These are phyloP conservation scores for Diaporthe citriasiana DNA, from an alignment of 2,329 filamentous ascomycete species.

Conservation along the genomic window DNA sequence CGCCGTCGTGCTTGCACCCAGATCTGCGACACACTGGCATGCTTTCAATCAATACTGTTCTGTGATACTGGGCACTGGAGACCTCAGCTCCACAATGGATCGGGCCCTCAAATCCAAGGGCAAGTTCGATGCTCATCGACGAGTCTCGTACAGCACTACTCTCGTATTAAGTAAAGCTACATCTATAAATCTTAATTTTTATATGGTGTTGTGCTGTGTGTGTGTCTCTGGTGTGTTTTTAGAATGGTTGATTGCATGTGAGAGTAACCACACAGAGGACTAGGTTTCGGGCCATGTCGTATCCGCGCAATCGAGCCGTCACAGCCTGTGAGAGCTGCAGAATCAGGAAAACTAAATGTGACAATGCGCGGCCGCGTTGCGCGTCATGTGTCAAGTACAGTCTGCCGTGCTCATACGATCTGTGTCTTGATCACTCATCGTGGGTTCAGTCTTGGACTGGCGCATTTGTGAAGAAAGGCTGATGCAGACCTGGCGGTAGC, in stretches of 20 bases:
- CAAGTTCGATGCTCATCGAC: neutral
- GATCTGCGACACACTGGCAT: neutral
- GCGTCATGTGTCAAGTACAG: neutral
- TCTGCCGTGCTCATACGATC: neutral
- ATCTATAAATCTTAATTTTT: too few relatives aligned
- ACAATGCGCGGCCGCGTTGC: neutral
- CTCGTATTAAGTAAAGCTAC: too few relatives aligned
- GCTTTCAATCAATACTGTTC: neutral
- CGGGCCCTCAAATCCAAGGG: neutral
- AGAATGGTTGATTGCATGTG: too few relatives aligned
- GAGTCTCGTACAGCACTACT: neutral
- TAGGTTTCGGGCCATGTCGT: constrained; percentile 4
- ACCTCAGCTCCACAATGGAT: neutral
- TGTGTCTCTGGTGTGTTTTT: too few relatives aligned
- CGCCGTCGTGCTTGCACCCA: neutral
- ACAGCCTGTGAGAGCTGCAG: neutral
- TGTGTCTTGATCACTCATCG: neutral
- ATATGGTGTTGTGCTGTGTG: too few relatives aligned
- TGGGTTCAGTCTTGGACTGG: neutral
- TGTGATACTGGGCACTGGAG: neutral
- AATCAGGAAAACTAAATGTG: neutral
- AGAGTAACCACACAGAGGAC: neutral
- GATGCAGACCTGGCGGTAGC: neutral
- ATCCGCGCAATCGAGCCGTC: neutral
- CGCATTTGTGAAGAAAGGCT: neutral